Percentiles rank a stretch among this genome's conserved stretches.
Conservation (phyloP, 768 basidiomycete genomes). For the Dacryopinax primogenitus region DNA sequence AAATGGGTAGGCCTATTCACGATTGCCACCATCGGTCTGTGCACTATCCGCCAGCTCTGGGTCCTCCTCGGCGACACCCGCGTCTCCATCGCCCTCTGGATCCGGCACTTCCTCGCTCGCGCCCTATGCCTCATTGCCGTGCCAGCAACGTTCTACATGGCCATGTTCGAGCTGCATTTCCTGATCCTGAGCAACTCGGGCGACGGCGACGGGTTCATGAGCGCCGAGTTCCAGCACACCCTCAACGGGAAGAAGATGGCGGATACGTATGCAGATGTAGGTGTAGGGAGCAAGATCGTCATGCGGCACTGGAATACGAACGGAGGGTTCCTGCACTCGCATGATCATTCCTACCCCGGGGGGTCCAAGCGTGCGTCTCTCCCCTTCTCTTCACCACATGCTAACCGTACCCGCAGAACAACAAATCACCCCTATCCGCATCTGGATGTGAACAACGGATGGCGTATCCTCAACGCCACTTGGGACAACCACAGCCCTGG, state of each 20-base stretch:
- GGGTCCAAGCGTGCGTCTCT: constrained; percentile 69
- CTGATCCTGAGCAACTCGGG: constrained; percentile 75
- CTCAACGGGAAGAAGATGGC: constrained; percentile 78
- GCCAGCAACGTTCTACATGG: constrained; percentile 83
- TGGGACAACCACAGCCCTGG: constrained; percentile 30
- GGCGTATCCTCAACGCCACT: constrained; percentile 73
- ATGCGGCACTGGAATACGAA: constrained; percentile 92
- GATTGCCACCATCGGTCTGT: constrained; percentile 81
- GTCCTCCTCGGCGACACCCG: constrained; percentile 72
- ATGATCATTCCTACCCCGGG: constrained; percentile 73
- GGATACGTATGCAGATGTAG: constrained; percentile 87
- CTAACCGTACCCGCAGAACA: constrained; percentile 49
- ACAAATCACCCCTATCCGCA: constrained; percentile 99
- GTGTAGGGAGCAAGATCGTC: constrained; percentile 65
- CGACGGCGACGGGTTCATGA: constrained; percentile 99
- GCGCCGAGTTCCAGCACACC: constrained; percentile 95
- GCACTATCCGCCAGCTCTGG: constrained; percentile 82
- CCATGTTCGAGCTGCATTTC: constrained; percentile 95
- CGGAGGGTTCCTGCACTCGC: constrained; percentile 97
- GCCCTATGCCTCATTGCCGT: constrained; percentile 80
- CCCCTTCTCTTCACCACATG: constrained; percentile 6
- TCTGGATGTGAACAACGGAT: constrained; percentile 90
- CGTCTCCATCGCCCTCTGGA: constrained; percentile 59
- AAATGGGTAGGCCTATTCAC: constrained; percentile 99
- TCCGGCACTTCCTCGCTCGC: constrained; percentile 76